phyloP scores from a whole-genome alignment of 2,329 filamentous ascomycete species.

The Bipolaris gigantea region DNA sequence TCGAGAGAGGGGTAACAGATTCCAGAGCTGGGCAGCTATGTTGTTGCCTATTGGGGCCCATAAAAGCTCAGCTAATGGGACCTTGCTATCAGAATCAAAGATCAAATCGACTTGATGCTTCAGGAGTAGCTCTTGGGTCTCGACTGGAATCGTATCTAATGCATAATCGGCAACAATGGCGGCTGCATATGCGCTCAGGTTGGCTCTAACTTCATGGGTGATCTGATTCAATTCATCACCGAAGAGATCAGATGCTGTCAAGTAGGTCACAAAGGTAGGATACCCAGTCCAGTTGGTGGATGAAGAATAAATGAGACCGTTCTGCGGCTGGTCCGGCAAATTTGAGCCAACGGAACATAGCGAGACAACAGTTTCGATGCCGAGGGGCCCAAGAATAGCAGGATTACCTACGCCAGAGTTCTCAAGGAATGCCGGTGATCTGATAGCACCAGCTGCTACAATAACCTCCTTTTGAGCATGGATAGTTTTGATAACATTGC shows the following conservation, averaged over 20 bases:
- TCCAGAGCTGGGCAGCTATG: conserved; percentile 46
- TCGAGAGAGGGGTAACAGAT: conserved; percentile 42
- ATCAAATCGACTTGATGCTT: conserved; percentile 54
- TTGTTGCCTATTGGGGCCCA: conserved; percentile 39
- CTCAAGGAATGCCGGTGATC: conserved; percentile 41
- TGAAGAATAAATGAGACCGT: conserved; percentile 27
- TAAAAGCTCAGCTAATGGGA: conserved; percentile 54
- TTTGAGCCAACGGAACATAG: conserved; percentile 39
- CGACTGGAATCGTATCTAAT: conserved; percentile 22
- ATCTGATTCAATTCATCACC: conserved; percentile 28
- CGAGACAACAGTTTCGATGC: conserved; percentile 22
- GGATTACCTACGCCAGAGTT: conserved; percentile 44
- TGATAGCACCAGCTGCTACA: conserved; percentile 40
- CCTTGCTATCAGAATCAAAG: conserved; percentile 43
- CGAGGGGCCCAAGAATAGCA: conserved; percentile 25
- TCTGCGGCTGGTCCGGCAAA: conserved; percentile 41
- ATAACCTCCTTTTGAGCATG: conserved; percentile 38
- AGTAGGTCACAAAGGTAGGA: conserved; percentile 43
- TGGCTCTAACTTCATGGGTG: conserved; percentile 26
- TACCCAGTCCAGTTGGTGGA: conserved; percentile 44
- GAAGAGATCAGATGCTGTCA: conserved; percentile 43
- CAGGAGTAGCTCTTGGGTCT: conserved; percentile 48
- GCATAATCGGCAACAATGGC: conserved; percentile 26
- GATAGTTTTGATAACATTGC: conserved; percentile 20
- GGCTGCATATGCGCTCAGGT: conserved; percentile 34